A percentile compares a stretch with the other conserved stretches of the same genome.
Conservation (phyloP, 306 rosid genomes). For the Pyrus pyrifolia region DNA sequence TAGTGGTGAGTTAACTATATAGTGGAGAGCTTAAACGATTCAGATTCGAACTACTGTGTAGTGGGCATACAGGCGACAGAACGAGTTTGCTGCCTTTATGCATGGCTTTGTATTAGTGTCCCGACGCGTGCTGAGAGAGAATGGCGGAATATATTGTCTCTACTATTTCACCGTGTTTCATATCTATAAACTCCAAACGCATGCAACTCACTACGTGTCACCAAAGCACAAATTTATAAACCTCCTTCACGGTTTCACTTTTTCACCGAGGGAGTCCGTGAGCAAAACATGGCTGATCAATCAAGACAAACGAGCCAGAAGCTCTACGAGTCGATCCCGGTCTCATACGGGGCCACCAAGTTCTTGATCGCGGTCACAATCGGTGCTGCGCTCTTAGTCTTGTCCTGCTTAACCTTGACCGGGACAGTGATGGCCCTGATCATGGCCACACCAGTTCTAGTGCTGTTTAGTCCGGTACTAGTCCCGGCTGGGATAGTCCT, state of each 20-base stretch:
- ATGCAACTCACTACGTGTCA: not conserved
- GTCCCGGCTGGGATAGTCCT: constrained; percentile 38
- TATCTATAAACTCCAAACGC: not conserved
- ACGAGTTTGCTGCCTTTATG: too few relatives aligned
- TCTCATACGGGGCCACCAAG: constrained; percentile 34
- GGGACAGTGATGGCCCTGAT: constrained; percentile 46
- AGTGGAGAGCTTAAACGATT: too few relatives aligned
- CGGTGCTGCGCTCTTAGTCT: constrained; percentile 40
- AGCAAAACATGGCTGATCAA: constrained; percentile 13
- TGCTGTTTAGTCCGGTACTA: constrained; percentile 52
- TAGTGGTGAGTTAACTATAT: too few relatives aligned
- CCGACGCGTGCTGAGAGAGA: too few relatives aligned
- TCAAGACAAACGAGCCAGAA: constrained; percentile 3
- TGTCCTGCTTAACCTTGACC: constrained; percentile 43
- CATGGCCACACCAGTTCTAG: constrained; percentile 47
- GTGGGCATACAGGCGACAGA: too few relatives aligned
- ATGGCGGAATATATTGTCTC: too few relatives aligned
- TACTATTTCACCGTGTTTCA: too few relatives aligned
- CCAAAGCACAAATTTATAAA: not conserved
- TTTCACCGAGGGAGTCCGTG: not conserved
- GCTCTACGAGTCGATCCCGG: not conserved
- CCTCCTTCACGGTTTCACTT: not conserved
- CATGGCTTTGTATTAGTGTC: too few relatives aligned
- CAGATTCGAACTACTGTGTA: too few relatives aligned
- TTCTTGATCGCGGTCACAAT: constrained; percentile 44